Base-by-base conservation (phyloP, 352 stramenopile species). In the Saprolegnia diclina region DNA sequence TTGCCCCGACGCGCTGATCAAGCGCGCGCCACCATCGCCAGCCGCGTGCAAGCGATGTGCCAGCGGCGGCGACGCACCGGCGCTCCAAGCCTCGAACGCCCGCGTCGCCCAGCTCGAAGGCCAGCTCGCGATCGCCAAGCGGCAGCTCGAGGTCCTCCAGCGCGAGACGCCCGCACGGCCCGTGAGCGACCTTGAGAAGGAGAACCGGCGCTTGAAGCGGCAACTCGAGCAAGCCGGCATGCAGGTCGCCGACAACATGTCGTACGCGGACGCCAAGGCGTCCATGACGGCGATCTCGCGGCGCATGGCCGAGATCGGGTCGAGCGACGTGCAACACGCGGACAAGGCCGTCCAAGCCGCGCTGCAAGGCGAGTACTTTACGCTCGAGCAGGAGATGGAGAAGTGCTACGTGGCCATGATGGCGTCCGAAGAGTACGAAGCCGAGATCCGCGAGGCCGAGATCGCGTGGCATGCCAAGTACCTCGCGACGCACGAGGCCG, bases 331-430 rank as follows among this genome's bases (percentile, higher is more conserved):
- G 24, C 11, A 14, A 24, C 52, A 59, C 35, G 3, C 3, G 19
- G 52, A 59, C 35, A 59, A 59, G 19, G 35, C 24, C 3, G 16
- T 24, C 11, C 52, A 59, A 24, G 52, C 52, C 11, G 24, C 24
- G 35, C 35, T 59, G 35, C 52, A 40, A 19, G 24, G 52, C 24
- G 35, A 59, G 9, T 59, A 59, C 19, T 59, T 59, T 24, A 40
- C 24, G 11, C 52, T 59, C 35, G 52, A 59, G 35, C 35, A 42
- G 9, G 52, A 59, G 19, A 59, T 59, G 52, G 52, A 59, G 7
- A 59, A 59, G 52, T 40, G 24, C 24, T 59, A 59, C 52, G 24
- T 40, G 24, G 52, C 52, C 35, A 59, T 59, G 52, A 14, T 59
- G 24, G 52, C 52, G 52, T 59, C 52, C 13, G 52, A 59, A 19